These are phyloP conservation scores for Camelina hispida DNA, from an alignment of 345 rosid species.

Conservation along the genomic window DNA sequence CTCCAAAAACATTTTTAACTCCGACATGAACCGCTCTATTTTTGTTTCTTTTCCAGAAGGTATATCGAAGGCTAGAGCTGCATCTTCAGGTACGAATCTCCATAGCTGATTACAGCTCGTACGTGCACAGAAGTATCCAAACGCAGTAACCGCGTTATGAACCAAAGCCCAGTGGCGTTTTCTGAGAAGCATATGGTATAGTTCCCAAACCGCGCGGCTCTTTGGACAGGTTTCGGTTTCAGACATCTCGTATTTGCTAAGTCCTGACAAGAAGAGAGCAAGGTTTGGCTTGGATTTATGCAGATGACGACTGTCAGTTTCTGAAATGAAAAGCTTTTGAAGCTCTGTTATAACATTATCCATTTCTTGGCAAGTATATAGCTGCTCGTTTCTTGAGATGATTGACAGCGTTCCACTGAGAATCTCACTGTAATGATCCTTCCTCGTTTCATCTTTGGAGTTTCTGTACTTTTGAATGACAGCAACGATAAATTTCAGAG, in stretches of 20 bases:
- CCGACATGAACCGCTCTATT: constrained; percentile 76
- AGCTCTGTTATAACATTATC: constrained; percentile 69
- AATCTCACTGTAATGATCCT: constrained; percentile 51
- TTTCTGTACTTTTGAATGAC: constrained; percentile 50
- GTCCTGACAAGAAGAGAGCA: constrained; percentile 76
- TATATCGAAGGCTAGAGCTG: constrained; percentile 79
- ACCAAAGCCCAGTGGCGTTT: constrained; percentile 82
- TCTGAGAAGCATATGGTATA: constrained; percentile 76
- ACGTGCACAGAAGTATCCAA: constrained; percentile 85
- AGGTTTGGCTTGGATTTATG: constrained; percentile 64
- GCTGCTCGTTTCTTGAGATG: constrained; percentile 57
- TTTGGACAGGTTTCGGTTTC: constrained; percentile 68
- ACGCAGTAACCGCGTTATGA: constrained; percentile 74
- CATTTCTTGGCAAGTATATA: constrained; percentile 65
- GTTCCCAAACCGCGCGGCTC: constrained; percentile 72
- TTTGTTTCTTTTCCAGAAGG: constrained; percentile 60
- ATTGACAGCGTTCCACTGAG: constrained; percentile 59
- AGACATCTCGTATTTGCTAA: constrained; percentile 60
- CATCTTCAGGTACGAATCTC: constrained; percentile 84
- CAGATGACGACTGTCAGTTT: constrained; percentile 38
- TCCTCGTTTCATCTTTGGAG: constrained; percentile 44
- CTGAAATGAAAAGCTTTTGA: constrained; percentile 62
- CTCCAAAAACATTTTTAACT: constrained; percentile 79
- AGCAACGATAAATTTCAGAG: constrained; percentile 60
- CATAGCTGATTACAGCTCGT: constrained; percentile 81